These are phyloP conservation scores for Vachellia pachyceras DNA, from an alignment of 306 rosid genomes.

Conservation along the genomic window DNA sequence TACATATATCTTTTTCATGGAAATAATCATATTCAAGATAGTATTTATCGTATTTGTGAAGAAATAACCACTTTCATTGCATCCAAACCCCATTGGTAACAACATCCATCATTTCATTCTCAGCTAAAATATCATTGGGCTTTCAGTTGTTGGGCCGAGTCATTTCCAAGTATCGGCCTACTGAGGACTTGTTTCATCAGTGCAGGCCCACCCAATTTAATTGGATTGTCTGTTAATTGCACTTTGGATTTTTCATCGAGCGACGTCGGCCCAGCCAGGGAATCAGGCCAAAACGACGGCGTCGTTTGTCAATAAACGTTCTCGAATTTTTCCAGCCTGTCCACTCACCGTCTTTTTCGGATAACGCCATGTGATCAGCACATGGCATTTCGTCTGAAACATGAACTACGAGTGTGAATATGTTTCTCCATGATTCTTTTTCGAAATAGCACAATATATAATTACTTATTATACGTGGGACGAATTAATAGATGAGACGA, in stretches of 20 bases:
- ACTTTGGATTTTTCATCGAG: background rate
- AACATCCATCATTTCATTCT: too few relatives aligned
- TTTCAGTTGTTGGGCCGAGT: background rate
- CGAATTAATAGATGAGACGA: background rate
- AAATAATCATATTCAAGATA: too few relatives aligned
- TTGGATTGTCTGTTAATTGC: background rate
- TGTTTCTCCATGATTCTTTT: background rate
- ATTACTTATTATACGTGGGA: background rate
- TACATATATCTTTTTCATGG: too few relatives aligned
- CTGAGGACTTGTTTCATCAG: too few relatives aligned
- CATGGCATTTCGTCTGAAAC: background rate
- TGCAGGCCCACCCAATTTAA: background rate
- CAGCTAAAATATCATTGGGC: background rate
- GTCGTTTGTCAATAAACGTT: background rate
- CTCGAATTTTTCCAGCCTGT: background rate
- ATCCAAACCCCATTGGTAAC: too few relatives aligned
- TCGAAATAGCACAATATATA: too few relatives aligned
- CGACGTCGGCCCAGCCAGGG: background rate
- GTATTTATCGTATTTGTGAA: too few relatives aligned
- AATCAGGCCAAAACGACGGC: constrained; percentile 28
- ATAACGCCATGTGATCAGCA: constrained; percentile 31
- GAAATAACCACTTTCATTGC: too few relatives aligned
- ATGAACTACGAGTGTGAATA: background rate
- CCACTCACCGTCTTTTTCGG: background rate
- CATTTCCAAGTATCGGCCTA: background rate